Evolutionary conservation across 1,284 basidiomycete species (phyloP), one percentile per base, ranked within the genome.

Genomic region (Puccinia novopanici): DNA sequence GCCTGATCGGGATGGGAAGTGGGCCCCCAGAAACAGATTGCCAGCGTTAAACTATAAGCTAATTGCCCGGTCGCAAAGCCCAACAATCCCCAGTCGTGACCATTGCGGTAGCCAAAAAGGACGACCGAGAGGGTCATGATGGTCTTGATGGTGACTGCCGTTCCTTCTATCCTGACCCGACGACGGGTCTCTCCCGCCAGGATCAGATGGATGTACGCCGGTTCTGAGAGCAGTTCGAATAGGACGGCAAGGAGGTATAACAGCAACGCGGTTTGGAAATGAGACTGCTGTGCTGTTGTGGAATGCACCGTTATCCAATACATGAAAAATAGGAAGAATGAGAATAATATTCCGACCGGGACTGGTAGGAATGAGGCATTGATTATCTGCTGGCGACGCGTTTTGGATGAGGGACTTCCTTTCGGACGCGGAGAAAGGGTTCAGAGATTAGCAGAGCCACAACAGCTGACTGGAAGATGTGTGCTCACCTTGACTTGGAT

Each of bases 41-140:
- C 85, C 3, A 89, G 84, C 55, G 86, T 84, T 10, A 87, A 80
- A n/a, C 90, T 89, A 83, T 95, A 96, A 1, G 89, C 88, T 1
- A 92, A 84, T 84, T 97, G 93, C 0, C 94, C 93, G 0, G 90
- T 80, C 0, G 92, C 93, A 84, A 97, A 97, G 0, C 92, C 93
- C 10, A 93, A 83, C 57, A 97, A 87, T 6, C 92, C 90, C 76
- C 76, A 73, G 40, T 72, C 68, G 40, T 24, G 30, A 22, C 59
- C 42, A 45, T 13, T 15, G 13, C 34, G 48, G n/a, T 55, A 65
- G 6, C 83, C 89, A 50, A 88, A 86, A 0, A 89, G 85, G 15
- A 95, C 87, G 0, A 91, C 87, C 0, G 88, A 81, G 81, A 95
- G 91, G 0, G 92, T 92, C 1, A 88, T 87, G 17, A 92, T 81